phyloP scores from a whole-genome alignment of 805 yeast species.

The Sugiyamaella valdiviana region DNA sequence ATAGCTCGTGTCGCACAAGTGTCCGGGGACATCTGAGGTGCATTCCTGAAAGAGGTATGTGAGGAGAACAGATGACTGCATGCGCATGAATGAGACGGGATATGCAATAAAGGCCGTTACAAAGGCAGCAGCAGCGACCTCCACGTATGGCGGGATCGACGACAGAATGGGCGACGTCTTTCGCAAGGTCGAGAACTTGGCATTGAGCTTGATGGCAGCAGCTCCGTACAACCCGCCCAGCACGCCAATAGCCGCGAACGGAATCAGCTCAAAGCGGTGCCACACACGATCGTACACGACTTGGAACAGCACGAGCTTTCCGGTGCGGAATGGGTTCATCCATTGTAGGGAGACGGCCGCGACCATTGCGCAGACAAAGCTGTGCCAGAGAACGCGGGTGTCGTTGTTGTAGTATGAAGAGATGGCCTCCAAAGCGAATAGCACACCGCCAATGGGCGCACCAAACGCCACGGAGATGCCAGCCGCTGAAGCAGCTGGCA shows the following conservation, averaged over 20 bases:
- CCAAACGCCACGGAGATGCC: slow-evolving; percentile 83
- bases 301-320: slow-evolving; percentile 53
- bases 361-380: slow-evolving; percentile 72
- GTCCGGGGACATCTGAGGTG: slow-evolving; percentile 28
- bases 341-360: slow-evolving; percentile 56
- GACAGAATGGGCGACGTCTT: slow-evolving; percentile 6
- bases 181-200: slow-evolving; percentile 33
- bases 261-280: slow-evolving; percentile 63
- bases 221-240: slow-evolving; percentile 66
- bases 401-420: slow-evolving; percentile 54
- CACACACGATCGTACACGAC: slow-evolving; percentile 66
- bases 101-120: slow-evolving; percentile 52
- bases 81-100: slow-evolving; percentile 47
- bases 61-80: slow-evolving; percentile 52
- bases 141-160: slow-evolving; percentile 35
- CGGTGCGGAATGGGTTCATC: slow-evolving; percentile 46
- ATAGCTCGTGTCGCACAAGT: slow-evolving; percentile 22
- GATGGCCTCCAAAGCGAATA: slow-evolving; percentile 66
- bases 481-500: slow-evolving; percentile 72
- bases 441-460: slow-evolving; percentile 83
- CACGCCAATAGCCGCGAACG: slow-evolving; percentile 65
- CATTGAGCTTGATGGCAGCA: slow-evolving; percentile 43
- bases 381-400: slow-evolving; percentile 65
- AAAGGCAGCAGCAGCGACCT: slow-evolving; percentile 43
- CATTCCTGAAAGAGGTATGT: slow-evolving; percentile 70